phyloP scores from a whole-genome alignment of 495 filamentous ascomycete genomes.

The Trichocladium uniseriatum region DNA sequence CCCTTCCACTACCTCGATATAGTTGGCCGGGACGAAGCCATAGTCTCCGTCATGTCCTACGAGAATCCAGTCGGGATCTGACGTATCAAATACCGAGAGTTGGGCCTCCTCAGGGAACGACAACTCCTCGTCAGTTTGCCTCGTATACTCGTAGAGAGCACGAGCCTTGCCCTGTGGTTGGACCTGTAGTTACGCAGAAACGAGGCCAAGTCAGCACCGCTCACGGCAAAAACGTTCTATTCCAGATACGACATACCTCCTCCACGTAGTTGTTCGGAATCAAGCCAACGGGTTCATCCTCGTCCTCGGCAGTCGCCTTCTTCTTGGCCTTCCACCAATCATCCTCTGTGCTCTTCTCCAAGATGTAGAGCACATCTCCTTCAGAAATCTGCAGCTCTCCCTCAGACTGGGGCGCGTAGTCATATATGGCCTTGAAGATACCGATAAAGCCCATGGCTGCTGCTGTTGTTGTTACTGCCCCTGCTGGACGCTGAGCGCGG shows the following conservation, averaged over 20 bases:
- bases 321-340: slow-evolving; percentile 99
- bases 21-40: slow-evolving; percentile 95
- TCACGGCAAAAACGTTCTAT: not conserved
- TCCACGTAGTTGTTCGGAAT: slow-evolving; percentile 94
- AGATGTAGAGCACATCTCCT: slow-evolving; percentile 83
- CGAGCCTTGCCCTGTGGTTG: slow-evolving; percentile 64
- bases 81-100: slow-evolving; percentile 76
- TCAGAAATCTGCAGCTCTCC: slow-evolving; percentile 81
- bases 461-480: not conserved
- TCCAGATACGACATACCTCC: slow-evolving; percentile 56
- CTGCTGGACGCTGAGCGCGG: too few species aligned
- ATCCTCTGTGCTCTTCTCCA: slow-evolving; percentile 84
- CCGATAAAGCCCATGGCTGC: slow-evolving; percentile 65
- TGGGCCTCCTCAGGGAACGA: slow-evolving; percentile 86
- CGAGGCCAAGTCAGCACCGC: not conserved
- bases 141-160: slow-evolving; percentile 89
- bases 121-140: slow-evolving; percentile 96
- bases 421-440: slow-evolving; percentile 85
- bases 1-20: slow-evolving; percentile 60
- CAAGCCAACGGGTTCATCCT: slow-evolving; percentile 89
- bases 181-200: slow-evolving; percentile 40
- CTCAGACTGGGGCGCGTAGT: slow-evolving; percentile 83
- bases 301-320: slow-evolving; percentile 81
- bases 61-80: slow-evolving; percentile 94
- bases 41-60: slow-evolving; percentile 78